phyloP scores from a whole-genome alignment of 768 basidiomycete genomes.

The Tricholoma sp. region DNA sequence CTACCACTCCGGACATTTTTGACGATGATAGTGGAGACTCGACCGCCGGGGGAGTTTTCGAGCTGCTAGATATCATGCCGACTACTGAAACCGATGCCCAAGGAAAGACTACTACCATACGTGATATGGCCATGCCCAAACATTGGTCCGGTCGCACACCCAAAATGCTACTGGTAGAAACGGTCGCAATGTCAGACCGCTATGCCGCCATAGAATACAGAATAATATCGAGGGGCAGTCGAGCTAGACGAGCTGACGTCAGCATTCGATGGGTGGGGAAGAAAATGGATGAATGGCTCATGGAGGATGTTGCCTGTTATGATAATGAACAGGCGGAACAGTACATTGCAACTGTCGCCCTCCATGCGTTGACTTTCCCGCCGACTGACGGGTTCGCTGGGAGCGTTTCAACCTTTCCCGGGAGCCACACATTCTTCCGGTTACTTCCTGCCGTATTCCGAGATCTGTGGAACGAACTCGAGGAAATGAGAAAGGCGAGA shows the following conservation, averaged over 20 bases:
- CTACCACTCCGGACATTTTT: slow-evolving; percentile 38
- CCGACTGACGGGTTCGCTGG: slow-evolving; percentile 57
- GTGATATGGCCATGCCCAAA: slow-evolving; percentile 80
- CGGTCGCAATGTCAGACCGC: slow-evolving; percentile 61
- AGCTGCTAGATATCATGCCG: slow-evolving; percentile 64
- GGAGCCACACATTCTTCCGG: slow-evolving; percentile 64
- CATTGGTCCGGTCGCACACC: slow-evolving; percentile 81
- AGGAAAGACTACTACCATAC: slow-evolving; percentile 48
- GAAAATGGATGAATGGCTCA: slow-evolving; percentile 61
- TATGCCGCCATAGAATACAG: slow-evolving; percentile 72
- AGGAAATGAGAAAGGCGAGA: slow-evolving; percentile 49
- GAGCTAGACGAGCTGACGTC: slow-evolving; percentile 69
- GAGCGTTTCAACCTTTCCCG: slow-evolving; percentile 38
- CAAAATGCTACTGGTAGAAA: slow-evolving; percentile 64
- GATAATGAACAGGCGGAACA: slow-evolving; percentile 80
- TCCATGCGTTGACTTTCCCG: slow-evolving; percentile 74
- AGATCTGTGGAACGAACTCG: slow-evolving; percentile 91
- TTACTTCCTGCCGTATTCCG: slow-evolving; percentile 77
- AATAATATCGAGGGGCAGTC: slow-evolving; percentile 61
- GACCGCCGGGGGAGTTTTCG: slow-evolving; percentile 58
- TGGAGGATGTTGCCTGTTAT: slow-evolving; percentile 82
- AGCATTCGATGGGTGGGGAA: slow-evolving; percentile 69
- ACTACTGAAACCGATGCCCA: slow-evolving; percentile 47
- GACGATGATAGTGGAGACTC: slow-evolving; percentile 46
- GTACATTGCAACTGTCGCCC: slow-evolving; percentile 80